Percentiles rank a stretch among this genome's conserved stretches.
phyloP scores from a whole-genome alignment of 1,139 yeast genomes.

The Kurtzmaniella quercitrusa region DNA sequence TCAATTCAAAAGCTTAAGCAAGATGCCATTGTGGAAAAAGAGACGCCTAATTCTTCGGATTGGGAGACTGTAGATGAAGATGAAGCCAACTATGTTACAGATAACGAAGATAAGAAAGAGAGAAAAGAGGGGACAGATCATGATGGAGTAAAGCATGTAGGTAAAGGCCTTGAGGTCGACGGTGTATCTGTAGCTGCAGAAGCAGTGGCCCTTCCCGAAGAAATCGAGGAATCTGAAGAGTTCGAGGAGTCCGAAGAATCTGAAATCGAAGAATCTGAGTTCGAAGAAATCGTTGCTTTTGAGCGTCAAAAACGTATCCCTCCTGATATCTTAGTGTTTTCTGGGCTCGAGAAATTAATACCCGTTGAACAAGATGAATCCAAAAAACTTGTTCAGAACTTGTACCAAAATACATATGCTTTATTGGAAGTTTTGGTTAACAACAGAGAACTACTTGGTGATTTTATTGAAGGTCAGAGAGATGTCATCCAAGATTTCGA shows the following conservation, averaged over 20 bases:
- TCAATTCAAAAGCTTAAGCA: too few species aligned
- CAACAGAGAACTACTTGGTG: constrained; percentile 4
- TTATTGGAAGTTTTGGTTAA: neutral
- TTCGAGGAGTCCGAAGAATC: neutral
- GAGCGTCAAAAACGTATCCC: neutral
- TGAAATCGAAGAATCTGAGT: neutral
- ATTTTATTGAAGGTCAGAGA: constrained; percentile 1
- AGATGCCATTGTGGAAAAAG: too few species aligned
- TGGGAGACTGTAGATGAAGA: too few species aligned
- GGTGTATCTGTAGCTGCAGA: neutral
- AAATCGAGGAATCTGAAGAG: neutral
- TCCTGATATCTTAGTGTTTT: neutral
- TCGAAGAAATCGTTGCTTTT: neutral
- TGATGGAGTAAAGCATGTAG: too few species aligned
- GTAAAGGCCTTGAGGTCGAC: neutral
- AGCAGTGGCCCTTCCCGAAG: neutral
- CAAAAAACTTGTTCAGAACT: neutral
- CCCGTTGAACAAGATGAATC: neutral
- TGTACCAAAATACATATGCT: neutral
- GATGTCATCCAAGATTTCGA: neutral
- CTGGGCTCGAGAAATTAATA: neutral
- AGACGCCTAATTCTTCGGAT: too few species aligned
- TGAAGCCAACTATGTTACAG: neutral
- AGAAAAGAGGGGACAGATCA: neutral
- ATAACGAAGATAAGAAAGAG: neutral